Evolutionary conservation across 2,329 filamentous ascomycete genomes (phyloP).

Genomic region (Cladosporium sp.): DNA sequence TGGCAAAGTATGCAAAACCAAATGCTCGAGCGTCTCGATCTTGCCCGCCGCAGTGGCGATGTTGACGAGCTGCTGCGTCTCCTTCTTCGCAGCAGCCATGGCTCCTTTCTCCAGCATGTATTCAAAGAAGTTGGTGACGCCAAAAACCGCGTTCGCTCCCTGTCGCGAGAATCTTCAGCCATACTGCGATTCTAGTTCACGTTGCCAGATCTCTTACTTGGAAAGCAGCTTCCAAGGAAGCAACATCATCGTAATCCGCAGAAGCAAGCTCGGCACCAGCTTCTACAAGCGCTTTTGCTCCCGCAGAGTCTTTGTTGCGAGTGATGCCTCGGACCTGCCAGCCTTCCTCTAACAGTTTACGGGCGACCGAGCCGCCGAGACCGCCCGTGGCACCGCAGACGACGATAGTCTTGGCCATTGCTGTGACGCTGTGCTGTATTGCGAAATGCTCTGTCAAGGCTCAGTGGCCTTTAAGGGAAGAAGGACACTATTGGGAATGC

Average conservation of each 20-base stretch:
- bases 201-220: neutral
- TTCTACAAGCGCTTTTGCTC: conserved; percentile 19
- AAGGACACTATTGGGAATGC: too few species aligned
- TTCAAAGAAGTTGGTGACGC: conserved; percentile 20
- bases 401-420: conserved; percentile 15
- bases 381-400: conserved; percentile 14
- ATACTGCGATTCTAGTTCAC: neutral
- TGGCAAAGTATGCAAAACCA: conserved; percentile 17
- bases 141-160: conserved; percentile 19
- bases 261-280: conserved; percentile 19
- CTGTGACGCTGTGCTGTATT: neutral
- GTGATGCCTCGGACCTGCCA: conserved; percentile 27
- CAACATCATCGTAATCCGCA: conserved; percentile 18
- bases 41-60: conserved; percentile 17
- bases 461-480: too few species aligned
- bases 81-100: conserved; percentile 14
- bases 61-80: conserved; percentile 16
- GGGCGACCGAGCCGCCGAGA: conserved; percentile 23
- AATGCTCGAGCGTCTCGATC: conserved; percentile 13
- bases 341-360: conserved; percentile 19
- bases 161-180: neutral
- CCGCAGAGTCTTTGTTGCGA: conserved; percentile 20
- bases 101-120: conserved; percentile 12
- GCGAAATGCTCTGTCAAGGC: too few species aligned
- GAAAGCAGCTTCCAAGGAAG: conserved; percentile 17